Conservation (phyloP, 164 flowering plant species). For the Dillenia turbinata region DNA sequence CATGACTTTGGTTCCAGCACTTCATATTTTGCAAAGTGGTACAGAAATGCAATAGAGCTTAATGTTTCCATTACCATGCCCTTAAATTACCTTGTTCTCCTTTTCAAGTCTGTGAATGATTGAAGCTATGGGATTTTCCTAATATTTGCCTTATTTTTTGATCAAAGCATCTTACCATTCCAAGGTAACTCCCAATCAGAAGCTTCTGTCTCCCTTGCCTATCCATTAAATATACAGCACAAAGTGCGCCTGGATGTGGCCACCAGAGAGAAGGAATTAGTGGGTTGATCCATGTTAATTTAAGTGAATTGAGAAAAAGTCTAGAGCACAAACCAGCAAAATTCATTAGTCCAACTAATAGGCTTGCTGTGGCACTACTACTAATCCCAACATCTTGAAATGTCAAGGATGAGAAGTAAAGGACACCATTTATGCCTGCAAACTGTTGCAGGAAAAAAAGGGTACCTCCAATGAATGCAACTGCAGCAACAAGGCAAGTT, state of each 20-base stretch:
- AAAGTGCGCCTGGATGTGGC: slow-evolving; percentile 52
- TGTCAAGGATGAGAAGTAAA: slow-evolving; percentile 80
- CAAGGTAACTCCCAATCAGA: slow-evolving; percentile 82
- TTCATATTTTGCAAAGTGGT: too few species aligned
- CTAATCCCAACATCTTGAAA: slow-evolving; percentile 72
- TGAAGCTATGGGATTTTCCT: too few species aligned
- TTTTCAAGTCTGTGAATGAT: too few species aligned
- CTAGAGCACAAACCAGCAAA: slow-evolving; percentile 53
- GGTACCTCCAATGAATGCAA: slow-evolving; percentile 69
- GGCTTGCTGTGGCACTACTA: slow-evolving; percentile 60
- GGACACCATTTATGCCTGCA: slow-evolving; percentile 87
- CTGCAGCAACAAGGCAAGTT: slow-evolving; percentile 33
- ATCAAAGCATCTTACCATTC: slow-evolving; percentile 53
- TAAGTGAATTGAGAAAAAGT: background rate
- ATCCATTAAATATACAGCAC: slow-evolving; percentile 63
- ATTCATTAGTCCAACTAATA: slow-evolving; percentile 65
- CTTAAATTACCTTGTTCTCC: too few species aligned
- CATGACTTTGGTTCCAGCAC: too few species aligned
- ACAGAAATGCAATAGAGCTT: too few species aligned
- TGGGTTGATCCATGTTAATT: background rate
- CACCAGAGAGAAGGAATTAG: slow-evolving; percentile 10
- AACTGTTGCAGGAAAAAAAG: slow-evolving; percentile 82
- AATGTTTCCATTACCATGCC: too few species aligned
- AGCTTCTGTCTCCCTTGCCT: slow-evolving; percentile 75
- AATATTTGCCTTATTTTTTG: too few species aligned